Conservation (phyloP, 768 basidiomycete species). For the Rhodotorula paludigena region DNA sequence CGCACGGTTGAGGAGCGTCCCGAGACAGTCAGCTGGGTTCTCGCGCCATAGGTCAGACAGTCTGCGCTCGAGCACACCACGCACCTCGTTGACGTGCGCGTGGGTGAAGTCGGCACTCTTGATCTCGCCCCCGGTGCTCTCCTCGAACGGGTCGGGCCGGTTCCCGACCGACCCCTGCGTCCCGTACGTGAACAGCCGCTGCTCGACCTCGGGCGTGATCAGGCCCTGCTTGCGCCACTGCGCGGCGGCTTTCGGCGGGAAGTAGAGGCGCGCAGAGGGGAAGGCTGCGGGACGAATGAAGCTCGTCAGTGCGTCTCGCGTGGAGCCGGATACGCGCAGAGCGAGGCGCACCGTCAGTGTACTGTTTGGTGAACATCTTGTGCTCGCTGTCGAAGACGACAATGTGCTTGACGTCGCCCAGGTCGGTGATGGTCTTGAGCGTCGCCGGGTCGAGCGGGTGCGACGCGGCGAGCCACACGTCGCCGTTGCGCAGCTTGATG, state of each 20-base stretch:
- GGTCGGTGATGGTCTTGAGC: slow-evolving; percentile 57
- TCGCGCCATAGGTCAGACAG: too few relatives aligned
- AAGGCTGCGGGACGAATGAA: not conserved
- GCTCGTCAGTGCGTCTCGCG: not conserved
- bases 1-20: slow-evolving; percentile 53
- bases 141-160: slow-evolving; percentile 22
- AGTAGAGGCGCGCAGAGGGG: slow-evolving; percentile 29
- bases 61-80: not conserved
- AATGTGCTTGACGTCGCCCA: slow-evolving; percentile 62
- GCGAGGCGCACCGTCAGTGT: slow-evolving; percentile 14
- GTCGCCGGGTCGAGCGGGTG: slow-evolving; percentile 66
- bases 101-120: slow-evolving; percentile 17
- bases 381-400: slow-evolving; percentile 24
- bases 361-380: slow-evolving; percentile 20
- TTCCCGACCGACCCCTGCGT: slow-evolving; percentile 3
- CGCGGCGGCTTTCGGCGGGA: slow-evolving; percentile 9
- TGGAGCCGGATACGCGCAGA: not conserved
- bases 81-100: slow-evolving; percentile 23
- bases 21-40: slow-evolving; percentile 49
- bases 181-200: slow-evolving; percentile 1
- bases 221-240: slow-evolving; percentile 15
- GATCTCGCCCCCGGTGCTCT: slow-evolving; percentile 44
- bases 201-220: slow-evolving; percentile 5
- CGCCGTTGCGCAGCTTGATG: slow-evolving; percentile 61
- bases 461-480: slow-evolving; percentile 78